Base-by-base conservation (phyloP, 106 monocot species). In the Vanilla planifolia region DNA sequence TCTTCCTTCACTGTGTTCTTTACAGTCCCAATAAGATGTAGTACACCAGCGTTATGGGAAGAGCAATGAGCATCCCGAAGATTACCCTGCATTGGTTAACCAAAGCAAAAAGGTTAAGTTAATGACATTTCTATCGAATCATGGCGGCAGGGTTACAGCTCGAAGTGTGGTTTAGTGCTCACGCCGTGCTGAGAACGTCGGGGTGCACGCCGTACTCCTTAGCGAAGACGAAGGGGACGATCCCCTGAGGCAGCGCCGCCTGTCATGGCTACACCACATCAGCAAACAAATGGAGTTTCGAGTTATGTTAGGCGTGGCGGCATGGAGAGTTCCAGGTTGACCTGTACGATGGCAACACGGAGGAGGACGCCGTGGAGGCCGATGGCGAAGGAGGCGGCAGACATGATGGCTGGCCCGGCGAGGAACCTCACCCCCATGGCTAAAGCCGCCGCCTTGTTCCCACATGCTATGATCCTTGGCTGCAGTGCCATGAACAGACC, bases 141-240 rank as follows among this genome's bases (percentile, higher is more conserved):
- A 55, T 29, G 22, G 22, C 35, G 30, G 33, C 16, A 24, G 27
- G 33, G 45, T 25, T 13, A 6, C 26, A 46, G 15, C 8, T 14
- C 2, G 20, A 48, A 20, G 32, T 23, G 7, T 6, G 19, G 4
- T 4, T 1, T 15, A 30, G 28, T n/a, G 73, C 88, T 84, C 32
- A 93, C 92, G 81, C 89, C 13, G 93, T 93, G 79, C 93, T 93
- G 22, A 93, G 93, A 25, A 93, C 85, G 51, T 79, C 78, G 1
- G 93, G 93, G 52, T 93, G 93, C 66, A 93, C 76, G 60, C 77
- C 81, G 89, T 93, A 93, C 93, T 93, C 93, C 50, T 93, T 93
- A 1, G 92, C 92, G 51, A 93, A 93, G 51, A 93, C 88, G 63
- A 93, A 93, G 33, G 93, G 89, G 43, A 93, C 89, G 32, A 93